These are phyloP conservation scores for Leucocoprinus sp. DNA, from an alignment of 768 basidiomycete genomes.

Conservation along the genomic window DNA sequence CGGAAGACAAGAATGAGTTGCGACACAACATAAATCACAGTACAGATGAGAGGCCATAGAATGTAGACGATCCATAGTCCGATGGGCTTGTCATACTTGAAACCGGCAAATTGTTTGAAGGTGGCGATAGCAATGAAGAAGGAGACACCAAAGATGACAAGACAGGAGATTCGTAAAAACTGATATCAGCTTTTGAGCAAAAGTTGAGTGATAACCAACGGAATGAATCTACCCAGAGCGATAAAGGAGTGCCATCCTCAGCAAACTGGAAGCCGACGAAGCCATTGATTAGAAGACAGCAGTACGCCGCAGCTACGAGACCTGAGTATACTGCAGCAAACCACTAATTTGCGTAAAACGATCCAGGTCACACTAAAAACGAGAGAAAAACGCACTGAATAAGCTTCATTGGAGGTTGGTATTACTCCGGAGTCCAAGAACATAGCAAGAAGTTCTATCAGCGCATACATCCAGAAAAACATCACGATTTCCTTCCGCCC, in stretches of 20 bases:
- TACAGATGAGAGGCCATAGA: constrained; percentile 82
- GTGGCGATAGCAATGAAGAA: constrained; percentile 96
- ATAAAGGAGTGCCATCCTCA: constrained; percentile 94
- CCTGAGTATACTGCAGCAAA: constrained; percentile 94
- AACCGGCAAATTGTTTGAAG: constrained; percentile 81
- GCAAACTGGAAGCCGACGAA: constrained; percentile 99
- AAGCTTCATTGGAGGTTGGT: constrained; percentile 77
- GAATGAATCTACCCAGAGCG: constrained; percentile 65
- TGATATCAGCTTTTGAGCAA: constrained; percentile 15
- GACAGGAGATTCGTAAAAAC: constrained; percentile 79
- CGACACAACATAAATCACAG: constrained; percentile 80
- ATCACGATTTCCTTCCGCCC: constrained; percentile 94
- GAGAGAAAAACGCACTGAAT: constrained; percentile 56
- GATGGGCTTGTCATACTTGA: constrained; percentile 67
- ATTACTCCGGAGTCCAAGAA: constrained; percentile 96
- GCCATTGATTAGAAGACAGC: constrained; percentile 90
- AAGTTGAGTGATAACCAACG: constrained; percentile 12
- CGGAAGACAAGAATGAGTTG: constrained; percentile 94
- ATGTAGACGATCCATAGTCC: constrained; percentile 87
- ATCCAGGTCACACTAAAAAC: background rate
- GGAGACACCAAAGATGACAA: constrained; percentile 73
- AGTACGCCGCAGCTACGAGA: constrained; percentile 84
- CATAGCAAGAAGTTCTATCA: constrained; percentile 86
- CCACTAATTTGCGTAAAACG: constrained; percentile 55
- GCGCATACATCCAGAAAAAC: constrained; percentile 96